phyloP scores from a whole-genome alignment of 1,139 yeast genomes.

The Geotrichum bryndzae region DNA sequence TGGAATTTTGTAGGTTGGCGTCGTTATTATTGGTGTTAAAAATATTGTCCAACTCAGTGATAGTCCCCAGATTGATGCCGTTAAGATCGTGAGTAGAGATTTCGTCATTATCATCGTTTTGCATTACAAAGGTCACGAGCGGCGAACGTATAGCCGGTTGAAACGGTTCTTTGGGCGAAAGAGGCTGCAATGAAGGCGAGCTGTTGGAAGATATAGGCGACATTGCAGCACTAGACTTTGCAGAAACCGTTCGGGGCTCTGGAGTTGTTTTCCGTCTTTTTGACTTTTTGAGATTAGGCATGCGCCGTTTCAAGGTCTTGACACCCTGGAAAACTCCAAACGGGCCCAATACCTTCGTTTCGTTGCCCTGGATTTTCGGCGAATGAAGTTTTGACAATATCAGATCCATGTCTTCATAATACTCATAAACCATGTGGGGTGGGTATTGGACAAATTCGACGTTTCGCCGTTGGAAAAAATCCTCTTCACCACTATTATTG shows the following conservation, averaged over 20 bases:
- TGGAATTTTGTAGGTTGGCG: slow-evolving; percentile 1
- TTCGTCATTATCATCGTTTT: background rate
- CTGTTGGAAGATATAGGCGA: slow-evolving; percentile 14
- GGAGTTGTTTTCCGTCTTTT: slow-evolving; percentile 21
- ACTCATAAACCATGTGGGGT: slow-evolving; percentile 52
- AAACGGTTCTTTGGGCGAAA: slow-evolving; percentile 6
- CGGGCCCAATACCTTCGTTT: slow-evolving; percentile 65
- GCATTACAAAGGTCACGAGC: background rate
- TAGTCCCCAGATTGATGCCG: background rate
- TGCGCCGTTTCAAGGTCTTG: slow-evolving; percentile 14
- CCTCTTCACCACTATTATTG: slow-evolving; percentile 33
- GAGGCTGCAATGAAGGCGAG: slow-evolving; percentile 9
- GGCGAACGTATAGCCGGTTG: background rate
- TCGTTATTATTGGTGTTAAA: background rate
- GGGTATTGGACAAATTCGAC: slow-evolving; percentile 66
- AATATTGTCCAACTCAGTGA: slow-evolving; percentile 5
- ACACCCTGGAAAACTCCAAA: slow-evolving; percentile 68
- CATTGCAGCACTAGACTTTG: background rate
- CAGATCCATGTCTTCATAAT: slow-evolving; percentile 76
- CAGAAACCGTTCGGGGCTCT: background rate
- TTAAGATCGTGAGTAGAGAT: background rate
- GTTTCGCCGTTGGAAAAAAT: slow-evolving; percentile 60
- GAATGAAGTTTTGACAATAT: slow-evolving; percentile 60
- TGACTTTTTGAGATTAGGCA: slow-evolving; percentile 19
- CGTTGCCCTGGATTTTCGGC: slow-evolving; percentile 41